Percentiles rank a stretch among this genome's conserved stretches.
phyloP scores from a whole-genome alignment of 768 basidiomycete species.

The Trametes cinnabarina region DNA sequence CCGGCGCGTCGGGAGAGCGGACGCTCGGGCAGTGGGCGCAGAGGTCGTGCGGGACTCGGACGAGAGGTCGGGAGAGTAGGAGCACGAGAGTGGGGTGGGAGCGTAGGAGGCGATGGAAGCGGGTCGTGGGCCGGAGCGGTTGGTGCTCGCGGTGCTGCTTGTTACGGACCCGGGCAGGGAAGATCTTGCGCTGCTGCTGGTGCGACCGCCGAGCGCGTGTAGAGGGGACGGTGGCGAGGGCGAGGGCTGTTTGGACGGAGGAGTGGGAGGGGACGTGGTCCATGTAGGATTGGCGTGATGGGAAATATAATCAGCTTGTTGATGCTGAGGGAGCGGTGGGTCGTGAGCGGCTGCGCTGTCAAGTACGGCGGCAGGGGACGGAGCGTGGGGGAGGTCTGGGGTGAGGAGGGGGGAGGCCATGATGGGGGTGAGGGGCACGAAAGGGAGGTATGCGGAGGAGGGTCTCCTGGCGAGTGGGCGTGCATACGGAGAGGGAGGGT shows the following conservation, averaged over 20 bases:
- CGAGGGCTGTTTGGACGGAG: conserved; percentile 37
- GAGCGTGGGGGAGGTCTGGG: conserved; percentile 32
- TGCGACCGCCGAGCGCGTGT: conserved; percentile 9
- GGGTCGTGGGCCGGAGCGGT: conserved; percentile 32
- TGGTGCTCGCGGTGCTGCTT: conserved; percentile 5
- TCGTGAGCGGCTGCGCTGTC: conserved; percentile 5
- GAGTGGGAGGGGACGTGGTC: conserved; percentile 60
- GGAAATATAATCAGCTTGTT: conserved; percentile 10
- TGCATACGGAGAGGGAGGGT: not conserved
- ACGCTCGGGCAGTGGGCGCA: not conserved
- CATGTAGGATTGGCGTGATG: conserved; percentile 43
- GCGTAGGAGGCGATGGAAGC: conserved; percentile 33
- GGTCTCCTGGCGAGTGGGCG: conserved; percentile 11
- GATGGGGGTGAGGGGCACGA: conserved; percentile 51
- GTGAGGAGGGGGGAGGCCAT: conserved; percentile 59
- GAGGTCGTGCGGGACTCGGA: not conserved
- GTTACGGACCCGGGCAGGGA: not conserved
- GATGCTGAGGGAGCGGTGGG: not conserved
- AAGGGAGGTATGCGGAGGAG: conserved; percentile 18
- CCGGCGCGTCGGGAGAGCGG: conserved; percentile 1
- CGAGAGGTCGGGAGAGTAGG: conserved; percentile 45
- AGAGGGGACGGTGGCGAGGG: not conserved
- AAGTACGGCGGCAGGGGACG: conserved; percentile 4
- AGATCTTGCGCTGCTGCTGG: not conserved
- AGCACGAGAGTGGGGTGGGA: conserved; percentile 29